Conservation (phyloP, 1,139 yeast species). For the Candida sojae region DNA sequence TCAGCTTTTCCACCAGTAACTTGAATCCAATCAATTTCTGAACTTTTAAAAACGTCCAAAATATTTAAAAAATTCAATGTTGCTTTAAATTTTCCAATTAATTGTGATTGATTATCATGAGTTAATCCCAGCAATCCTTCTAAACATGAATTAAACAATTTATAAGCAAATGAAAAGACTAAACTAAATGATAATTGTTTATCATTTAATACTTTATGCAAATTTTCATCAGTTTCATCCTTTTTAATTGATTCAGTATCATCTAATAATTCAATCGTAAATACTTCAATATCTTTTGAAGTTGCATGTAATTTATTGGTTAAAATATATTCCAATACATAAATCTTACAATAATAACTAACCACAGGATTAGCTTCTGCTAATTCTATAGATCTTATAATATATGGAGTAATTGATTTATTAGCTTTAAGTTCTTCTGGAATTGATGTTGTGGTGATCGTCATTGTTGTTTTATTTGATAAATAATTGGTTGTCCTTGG, state of each 20-base stretch:
- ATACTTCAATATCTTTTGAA: constrained; percentile 53
- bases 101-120: constrained; percentile 21
- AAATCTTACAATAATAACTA: constrained; percentile 57
- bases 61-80: constrained; percentile 37
- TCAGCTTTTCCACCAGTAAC: constrained; percentile 35
- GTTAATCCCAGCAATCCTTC: constrained; percentile 28
- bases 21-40: constrained; percentile 32
- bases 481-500: neutral
- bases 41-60: constrained; percentile 28
- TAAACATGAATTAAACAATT: constrained; percentile 55
- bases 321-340: constrained; percentile 69
- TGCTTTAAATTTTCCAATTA: constrained; percentile 38
- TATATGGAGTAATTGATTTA: constrained; percentile 45
- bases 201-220: constrained; percentile 51
- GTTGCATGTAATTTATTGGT: constrained; percentile 55
- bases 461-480: constrained; percentile 8
- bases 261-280: constrained; percentile 62
- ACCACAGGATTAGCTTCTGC: constrained; percentile 53
- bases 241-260: constrained; percentile 58
- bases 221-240: constrained; percentile 31
- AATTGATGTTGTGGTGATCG: constrained; percentile 19
- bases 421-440: constrained; percentile 32
- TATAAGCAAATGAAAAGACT: constrained; percentile 61
- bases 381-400: constrained; percentile 54
- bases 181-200: constrained; percentile 58